These are phyloP conservation scores for Sugiyamaella pinicola DNA, from an alignment of 1,139 yeast genomes.

Conservation along the genomic window DNA sequence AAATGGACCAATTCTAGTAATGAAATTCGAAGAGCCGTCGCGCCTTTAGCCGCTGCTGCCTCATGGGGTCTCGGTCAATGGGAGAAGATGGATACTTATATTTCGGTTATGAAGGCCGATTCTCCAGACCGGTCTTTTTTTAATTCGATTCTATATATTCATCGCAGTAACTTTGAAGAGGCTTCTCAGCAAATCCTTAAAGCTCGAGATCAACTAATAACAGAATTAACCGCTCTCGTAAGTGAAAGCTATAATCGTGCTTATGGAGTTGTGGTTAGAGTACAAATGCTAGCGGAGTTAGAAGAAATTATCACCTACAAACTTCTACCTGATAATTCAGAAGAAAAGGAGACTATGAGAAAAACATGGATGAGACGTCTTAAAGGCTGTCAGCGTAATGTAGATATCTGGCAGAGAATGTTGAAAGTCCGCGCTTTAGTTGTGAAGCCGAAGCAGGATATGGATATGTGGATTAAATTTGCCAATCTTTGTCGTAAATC, in stretches of 20 bases:
- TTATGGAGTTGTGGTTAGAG: constrained; percentile 92
- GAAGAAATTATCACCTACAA: constrained; percentile 94
- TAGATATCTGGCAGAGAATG: constrained; percentile 98
- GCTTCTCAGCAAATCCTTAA: constrained; percentile 76
- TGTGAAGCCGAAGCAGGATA: constrained; percentile 91
- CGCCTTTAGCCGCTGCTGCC: constrained; percentile 98
- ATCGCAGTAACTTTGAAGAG: constrained; percentile 80
- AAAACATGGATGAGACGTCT: constrained; percentile 93
- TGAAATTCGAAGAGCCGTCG: constrained; percentile 81
- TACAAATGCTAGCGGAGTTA: constrained; percentile 94
- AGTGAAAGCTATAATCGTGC: constrained; percentile 97
- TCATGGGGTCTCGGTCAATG: constrained; percentile 99
- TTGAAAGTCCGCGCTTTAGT: constrained; percentile 91
- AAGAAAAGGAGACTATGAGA: constrained; percentile 74
- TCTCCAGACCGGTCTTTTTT: constrained; percentile 95
- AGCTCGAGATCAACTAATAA: constrained; percentile 86
- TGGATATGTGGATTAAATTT: constrained; percentile 98
- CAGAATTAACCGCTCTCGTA: constrained; percentile 91
- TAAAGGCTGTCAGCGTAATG: constrained; percentile 92
- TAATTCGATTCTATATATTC: constrained; percentile 84
- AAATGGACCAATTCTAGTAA: constrained; percentile 78
- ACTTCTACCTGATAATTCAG: constrained; percentile 71
- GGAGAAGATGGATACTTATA: constrained; percentile 94
- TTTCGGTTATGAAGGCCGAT: constrained; percentile 83
- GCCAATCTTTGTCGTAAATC: constrained; percentile 95